Evolutionary conservation across 192 early-diverging fungal species (phyloP).

Genomic region (Entomortierella lignicola): DNA sequence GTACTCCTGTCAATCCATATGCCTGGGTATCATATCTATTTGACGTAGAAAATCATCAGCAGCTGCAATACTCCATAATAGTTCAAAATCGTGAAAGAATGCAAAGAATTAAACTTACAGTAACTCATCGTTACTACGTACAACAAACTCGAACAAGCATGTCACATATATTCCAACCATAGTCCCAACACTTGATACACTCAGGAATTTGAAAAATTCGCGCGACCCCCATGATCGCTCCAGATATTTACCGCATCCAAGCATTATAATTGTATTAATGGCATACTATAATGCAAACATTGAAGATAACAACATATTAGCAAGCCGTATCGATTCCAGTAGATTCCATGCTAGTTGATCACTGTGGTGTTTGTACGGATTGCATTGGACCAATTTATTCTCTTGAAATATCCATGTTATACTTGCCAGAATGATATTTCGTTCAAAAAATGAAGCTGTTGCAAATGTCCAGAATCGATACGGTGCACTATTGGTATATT

Average conservation of each 20-base stretch:
- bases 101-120: slow-evolving; percentile 57
- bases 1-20: slow-evolving; percentile 77
- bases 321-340: too few species aligned
- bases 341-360: too few species aligned
- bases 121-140: slow-evolving; percentile 65
- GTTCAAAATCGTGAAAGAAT: not conserved
- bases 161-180: slow-evolving; percentile 68
- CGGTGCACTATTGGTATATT: slow-evolving; percentile 13
- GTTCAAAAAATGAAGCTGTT: slow-evolving; percentile 46
- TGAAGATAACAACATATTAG: too few species aligned
- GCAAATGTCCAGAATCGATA: slow-evolving; percentile 52
- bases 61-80: too few species aligned
- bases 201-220: slow-evolving; percentile 77
- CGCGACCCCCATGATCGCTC: slow-evolving; percentile 87
- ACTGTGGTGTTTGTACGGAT: too few species aligned
- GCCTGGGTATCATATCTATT: slow-evolving; percentile 68
- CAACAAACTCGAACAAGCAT: slow-evolving; percentile 65
- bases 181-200: slow-evolving; percentile 63
- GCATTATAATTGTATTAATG: slow-evolving; percentile 32
- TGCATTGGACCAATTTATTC: not conserved
- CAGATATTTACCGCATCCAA: slow-evolving; percentile 80
- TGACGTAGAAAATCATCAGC: too few species aligned
- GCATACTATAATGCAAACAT: slow-evolving; percentile 21
- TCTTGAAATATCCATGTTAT: not conserved
- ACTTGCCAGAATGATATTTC: slow-evolving; percentile 34